phyloP scores from a whole-genome alignment of 2,329 filamentous ascomycete species.

The Sodiomyces alkalinus region DNA sequence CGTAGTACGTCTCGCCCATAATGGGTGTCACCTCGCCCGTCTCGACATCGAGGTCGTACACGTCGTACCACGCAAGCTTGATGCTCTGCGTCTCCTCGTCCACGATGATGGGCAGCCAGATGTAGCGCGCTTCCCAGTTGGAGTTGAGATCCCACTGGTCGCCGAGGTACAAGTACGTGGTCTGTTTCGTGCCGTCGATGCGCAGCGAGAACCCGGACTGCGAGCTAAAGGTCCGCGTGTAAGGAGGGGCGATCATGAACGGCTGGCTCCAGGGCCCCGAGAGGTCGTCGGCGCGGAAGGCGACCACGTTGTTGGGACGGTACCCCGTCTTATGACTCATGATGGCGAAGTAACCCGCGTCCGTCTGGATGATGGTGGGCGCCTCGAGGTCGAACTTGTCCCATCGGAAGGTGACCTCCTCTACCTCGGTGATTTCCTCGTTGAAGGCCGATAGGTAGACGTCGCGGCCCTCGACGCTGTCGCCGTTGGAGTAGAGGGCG shows the following conservation, averaged over 20 bases:
- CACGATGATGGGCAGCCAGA: constrained; percentile 38
- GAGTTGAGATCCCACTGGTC: constrained; percentile 36
- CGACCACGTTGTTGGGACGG: constrained; percentile 45
- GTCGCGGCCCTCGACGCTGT: constrained; percentile 36
- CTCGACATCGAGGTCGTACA: constrained; percentile 36
- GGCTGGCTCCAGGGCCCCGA: constrained; percentile 36
- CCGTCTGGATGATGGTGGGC: constrained; percentile 43
- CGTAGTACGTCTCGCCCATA: constrained; percentile 29
- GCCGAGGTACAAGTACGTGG: constrained; percentile 32
- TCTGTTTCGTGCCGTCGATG: constrained; percentile 31
- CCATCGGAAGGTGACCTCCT: constrained; percentile 36
- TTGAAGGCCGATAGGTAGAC: constrained; percentile 42
- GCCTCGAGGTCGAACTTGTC: constrained; percentile 46
- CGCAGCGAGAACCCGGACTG: constrained; percentile 33
- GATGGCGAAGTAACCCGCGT: constrained; percentile 41
- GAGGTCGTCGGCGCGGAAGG: constrained; percentile 32
- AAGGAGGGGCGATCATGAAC: constrained; percentile 29
- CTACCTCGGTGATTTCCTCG: constrained; percentile 31
- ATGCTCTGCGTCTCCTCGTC: constrained; percentile 32
- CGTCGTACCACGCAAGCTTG: constrained; percentile 33
- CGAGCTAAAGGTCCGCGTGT: constrained; percentile 35
- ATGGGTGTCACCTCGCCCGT: constrained; percentile 31
- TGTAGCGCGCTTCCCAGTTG: constrained; percentile 38
- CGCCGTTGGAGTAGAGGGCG: constrained; percentile 44
- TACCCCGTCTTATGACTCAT: constrained; percentile 52